Evolutionary conservation across 2,329 filamentous ascomycete species (phyloP), one percentile per base, ranked within the genome.

Genomic region (Davidsoniella australis): DNA sequence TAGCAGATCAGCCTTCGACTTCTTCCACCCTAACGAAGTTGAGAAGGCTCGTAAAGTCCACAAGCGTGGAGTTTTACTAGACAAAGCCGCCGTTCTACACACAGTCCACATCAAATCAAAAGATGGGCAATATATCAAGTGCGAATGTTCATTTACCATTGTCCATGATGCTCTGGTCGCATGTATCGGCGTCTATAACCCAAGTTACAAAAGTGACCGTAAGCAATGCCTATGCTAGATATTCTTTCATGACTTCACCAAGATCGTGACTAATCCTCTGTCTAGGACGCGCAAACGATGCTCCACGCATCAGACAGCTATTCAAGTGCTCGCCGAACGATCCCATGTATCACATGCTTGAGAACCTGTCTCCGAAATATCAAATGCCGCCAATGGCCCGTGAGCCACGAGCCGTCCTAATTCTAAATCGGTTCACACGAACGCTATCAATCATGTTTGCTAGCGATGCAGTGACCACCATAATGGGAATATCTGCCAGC

Each of bases 101-200:
- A 53, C 37, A 9, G 33, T 53, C 18, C 47, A 53, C 42, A 42
- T 53, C 23, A 44, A 33, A 24, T 18, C 47, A 14, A 49, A 46
- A 33, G 37, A 18, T 10, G 51, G 51, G 8, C 24, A 45, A 3
- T 93, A 93, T 66, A 84, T 80, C 54, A 75, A 77, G 36, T 91
- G 85, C 64, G 86, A 94, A 64, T 91, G 85, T 63, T 87, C 85
- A 62, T 94, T 93, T 61, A 91, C 85, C 4, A 72, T 93, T 40
- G 86, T 93, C 41, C 83, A 93, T 62, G 82, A 93, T 70, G 84
- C 91, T 18, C 69, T 94, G 63, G 84, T 93, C 45, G 85, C 84
- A 39, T 87, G 83, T 59, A 89, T 80, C 10, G 87, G 82, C 59
- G 74, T 91, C 54, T 93, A 91, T 61, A 71, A 72, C 47, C 68